Percentiles rank a stretch among this genome's conserved stretches.
These are phyloP conservation scores for Globisporangium middletonii DNA, from an alignment of 352 stramenopile genomes.

Conservation along the genomic window DNA sequence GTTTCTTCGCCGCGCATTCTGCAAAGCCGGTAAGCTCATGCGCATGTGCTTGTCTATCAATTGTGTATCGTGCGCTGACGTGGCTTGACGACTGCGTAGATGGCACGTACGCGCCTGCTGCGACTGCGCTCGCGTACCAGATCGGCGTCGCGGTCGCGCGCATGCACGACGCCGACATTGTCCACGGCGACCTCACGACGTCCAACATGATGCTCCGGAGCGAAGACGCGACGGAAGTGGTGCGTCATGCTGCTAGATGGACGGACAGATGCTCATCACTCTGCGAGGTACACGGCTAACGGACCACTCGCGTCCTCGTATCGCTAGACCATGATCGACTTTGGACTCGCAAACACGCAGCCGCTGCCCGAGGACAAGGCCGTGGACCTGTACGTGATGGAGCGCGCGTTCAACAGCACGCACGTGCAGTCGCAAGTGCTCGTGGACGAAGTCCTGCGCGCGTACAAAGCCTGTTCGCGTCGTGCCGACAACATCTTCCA, in stretches of 20 bases:
- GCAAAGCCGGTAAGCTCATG: conserved; percentile 27
- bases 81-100: background rate
- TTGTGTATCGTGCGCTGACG: background rate
- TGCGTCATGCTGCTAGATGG: conserved; percentile 20
- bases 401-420: conserved; percentile 88
- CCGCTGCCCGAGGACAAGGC: conserved; percentile 88
- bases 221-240: conserved; percentile 52
- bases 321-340: conserved; percentile 76
- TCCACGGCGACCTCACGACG: conserved; percentile 92
- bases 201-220: conserved; percentile 92
- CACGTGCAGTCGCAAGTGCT: conserved; percentile 83
- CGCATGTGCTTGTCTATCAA: background rate
- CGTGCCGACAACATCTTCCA: conserved; percentile 75
- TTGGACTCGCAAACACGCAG: conserved; percentile 79
- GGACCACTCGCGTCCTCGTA: too few species aligned
- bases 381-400: conserved; percentile 92
- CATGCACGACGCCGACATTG: conserved; percentile 90
- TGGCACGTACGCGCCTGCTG: conserved; percentile 29
- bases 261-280: background rate
- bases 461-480: conserved; percentile 80
- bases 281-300: too few species aligned
- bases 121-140: conserved; percentile 65
- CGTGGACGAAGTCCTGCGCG: conserved; percentile 77
- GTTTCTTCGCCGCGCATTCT: conserved; percentile 46
- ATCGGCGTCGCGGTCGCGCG: conserved; percentile 88